A percentile compares a stretch with the other conserved stretches of the same genome.
These are phyloP conservation scores for Pythium guiyangense DNA, from an alignment of 352 stramenopile species.

Conservation along the genomic window DNA sequence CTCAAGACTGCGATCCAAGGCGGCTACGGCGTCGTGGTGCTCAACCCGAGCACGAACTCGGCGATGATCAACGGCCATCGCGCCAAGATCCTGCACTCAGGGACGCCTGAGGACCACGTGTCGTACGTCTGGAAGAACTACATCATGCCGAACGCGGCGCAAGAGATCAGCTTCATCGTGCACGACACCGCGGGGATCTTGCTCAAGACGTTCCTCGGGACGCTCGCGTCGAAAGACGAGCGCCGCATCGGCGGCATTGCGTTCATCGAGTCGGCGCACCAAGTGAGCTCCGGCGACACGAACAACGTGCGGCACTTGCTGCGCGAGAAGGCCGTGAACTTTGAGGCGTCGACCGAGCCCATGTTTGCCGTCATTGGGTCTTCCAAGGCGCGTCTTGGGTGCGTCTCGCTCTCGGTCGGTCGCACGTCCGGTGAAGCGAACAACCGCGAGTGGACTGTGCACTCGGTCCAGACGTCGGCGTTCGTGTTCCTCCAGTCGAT, in stretches of 20 bases:
- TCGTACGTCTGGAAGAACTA: conserved; percentile 87
- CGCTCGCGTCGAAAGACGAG: conserved; percentile 50
- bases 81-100: conserved; percentile 79
- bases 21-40: conserved; percentile 73
- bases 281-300: conserved; percentile 54
- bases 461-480: conserved; percentile 83
- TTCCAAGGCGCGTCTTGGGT: conserved; percentile 65
- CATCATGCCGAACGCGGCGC: conserved; percentile 69
- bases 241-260: conserved; percentile 69
- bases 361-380: conserved; percentile 84
- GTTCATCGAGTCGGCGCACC: conserved; percentile 82
- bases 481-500: conserved; percentile 87
- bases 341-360: conserved; percentile 71
- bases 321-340: conserved; percentile 73
- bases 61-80: conserved; percentile 74
- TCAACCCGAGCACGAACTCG: conserved; percentile 84
- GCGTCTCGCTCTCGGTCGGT: conserved; percentile 74
- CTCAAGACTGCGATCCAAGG: conserved; percentile 83
- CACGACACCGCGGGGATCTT: conserved; percentile 65
- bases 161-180: conserved; percentile 85
- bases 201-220: conserved; percentile 67
- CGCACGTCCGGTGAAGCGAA: conserved; percentile 59
- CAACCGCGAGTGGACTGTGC: conserved; percentile 79
- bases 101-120: conserved; percentile 71
- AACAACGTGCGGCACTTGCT: conserved; percentile 53